Evolutionary conservation across 2,329 filamentous ascomycete species (phyloP).

Genomic region (Pseudogymnoascus sp.): DNA sequence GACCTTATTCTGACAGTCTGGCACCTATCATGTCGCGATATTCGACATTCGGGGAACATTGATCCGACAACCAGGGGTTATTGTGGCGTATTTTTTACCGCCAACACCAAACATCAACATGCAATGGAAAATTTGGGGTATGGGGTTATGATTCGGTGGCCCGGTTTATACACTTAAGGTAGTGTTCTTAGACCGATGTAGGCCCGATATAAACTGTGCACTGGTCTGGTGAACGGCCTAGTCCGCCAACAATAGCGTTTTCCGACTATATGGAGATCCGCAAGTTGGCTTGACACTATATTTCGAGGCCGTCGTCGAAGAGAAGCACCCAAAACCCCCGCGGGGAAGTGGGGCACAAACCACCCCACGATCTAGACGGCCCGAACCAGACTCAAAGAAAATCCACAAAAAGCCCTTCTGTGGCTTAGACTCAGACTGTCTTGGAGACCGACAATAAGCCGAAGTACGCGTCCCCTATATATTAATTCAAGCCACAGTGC

Average conservation of each 20-base stretch:
- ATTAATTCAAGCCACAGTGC: not conserved
- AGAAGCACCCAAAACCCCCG: not conserved
- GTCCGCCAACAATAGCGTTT: not conserved
- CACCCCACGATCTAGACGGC: not conserved
- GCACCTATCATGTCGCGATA: not conserved
- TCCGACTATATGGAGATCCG: not conserved
- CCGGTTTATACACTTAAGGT: not conserved
- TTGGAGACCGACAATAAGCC: not conserved
- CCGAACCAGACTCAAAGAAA: not conserved
- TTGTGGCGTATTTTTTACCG: not conserved
- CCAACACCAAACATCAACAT: not conserved
- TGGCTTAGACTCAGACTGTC: not conserved
- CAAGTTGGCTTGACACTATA: not conserved
- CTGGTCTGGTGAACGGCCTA: not conserved
- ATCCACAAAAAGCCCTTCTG: not conserved
- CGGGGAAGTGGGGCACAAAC: not conserved
- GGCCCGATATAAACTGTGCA: not conserved
- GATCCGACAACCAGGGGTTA: not conserved
- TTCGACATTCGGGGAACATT: not conserved
- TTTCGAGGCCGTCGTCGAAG: not conserved
- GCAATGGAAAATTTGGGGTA: not conserved
- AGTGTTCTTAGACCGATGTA: not conserved
- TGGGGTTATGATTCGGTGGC: not conserved
- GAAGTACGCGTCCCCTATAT: not conserved
- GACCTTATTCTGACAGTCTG: not conserved